Base-by-base conservation (phyloP, 495 filamentous ascomycete genomes). In the Podospora anserina region DNA sequence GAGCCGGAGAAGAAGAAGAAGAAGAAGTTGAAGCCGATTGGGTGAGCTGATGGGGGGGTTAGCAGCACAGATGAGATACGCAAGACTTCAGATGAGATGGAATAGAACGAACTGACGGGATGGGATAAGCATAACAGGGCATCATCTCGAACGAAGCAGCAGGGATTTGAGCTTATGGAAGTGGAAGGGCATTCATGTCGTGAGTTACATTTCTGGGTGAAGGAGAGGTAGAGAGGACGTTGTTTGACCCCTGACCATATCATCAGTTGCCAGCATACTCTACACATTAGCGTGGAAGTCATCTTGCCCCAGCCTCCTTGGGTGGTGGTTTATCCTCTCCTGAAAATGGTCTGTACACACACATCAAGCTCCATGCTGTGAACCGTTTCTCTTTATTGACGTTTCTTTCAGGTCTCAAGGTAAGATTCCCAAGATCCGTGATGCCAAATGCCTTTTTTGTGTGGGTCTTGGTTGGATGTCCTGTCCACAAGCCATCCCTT, bases 1-100 rank as follows among this genome's bases (percentile, higher is more conserved):
- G 88, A 87, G 68, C 87, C 87, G 75, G 92, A 91, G 76, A 96
- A 96, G 85, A 97, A 96, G 86, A 94, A 95, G 83, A 94, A 93
- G 82, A 84, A 92, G 85, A 96, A 97, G 84, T 85, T 92, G n/a
- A 82, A 84, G 80, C 82, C 82, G 0, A 83, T 84, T 55, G 82
- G 82, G 30, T 84, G 75, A 81, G 23, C n/a, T 27, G 15, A 6
- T 7, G 59, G 28, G 59, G 23, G 59, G 15, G 9, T 58, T 26
- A 5, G n/a, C 55, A 20, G 55, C 18, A 57, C 20, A 5, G 13
- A 19, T 58, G 55, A 18, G 3, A 58, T 49, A 32, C 30, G 30
- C 39, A 6, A 16, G 39, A 11, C 39, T 49, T 39, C 34, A 39
- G 39, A 49, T 13, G 39, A 7, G 30, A 32, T 32, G 30, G 30